Percentiles rank a stretch among this genome's conserved stretches.
Conservation (phyloP, 345 rosid species). For the Citrus sp. region DNA sequence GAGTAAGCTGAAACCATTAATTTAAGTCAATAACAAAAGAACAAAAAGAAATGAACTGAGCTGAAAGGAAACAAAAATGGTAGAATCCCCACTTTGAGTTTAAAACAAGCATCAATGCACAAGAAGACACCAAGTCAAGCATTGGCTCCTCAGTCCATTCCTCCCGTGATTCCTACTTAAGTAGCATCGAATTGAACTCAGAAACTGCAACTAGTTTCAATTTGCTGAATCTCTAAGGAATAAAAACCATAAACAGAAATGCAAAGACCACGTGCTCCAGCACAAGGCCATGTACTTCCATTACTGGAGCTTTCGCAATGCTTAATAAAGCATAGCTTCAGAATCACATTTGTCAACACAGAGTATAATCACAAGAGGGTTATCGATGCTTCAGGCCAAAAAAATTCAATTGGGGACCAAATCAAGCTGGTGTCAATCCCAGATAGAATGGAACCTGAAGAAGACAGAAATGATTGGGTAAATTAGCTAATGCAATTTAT, state of each 20-base stretch:
- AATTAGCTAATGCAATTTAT: neutral
- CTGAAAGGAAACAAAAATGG: too few relatives aligned
- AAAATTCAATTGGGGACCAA: neutral
- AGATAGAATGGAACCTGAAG: neutral
- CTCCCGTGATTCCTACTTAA: neutral
- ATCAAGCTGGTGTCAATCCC: neutral
- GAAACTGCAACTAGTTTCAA: neutral
- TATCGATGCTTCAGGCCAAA: neutral
- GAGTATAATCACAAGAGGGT: neutral
- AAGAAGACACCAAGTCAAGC: neutral
- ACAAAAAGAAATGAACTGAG: too few relatives aligned
- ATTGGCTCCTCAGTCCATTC: neutral
- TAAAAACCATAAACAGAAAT: neutral
- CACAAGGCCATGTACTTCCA: neutral
- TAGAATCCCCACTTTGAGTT: neutral
- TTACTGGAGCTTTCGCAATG: neutral
- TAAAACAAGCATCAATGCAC: neutral
- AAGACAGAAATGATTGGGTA: neutral
- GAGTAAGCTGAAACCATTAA: neutral
- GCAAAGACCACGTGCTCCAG: neutral
- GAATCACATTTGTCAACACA: constrained; percentile 1
- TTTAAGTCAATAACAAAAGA: neutral
- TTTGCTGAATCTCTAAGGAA: neutral
- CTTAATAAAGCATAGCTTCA: neutral
- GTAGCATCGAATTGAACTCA: neutral